Percentiles rank a stretch among this genome's conserved stretches.
Conservation (phyloP, 805 yeast species). For the Metschnikowia lochheadii region DNA sequence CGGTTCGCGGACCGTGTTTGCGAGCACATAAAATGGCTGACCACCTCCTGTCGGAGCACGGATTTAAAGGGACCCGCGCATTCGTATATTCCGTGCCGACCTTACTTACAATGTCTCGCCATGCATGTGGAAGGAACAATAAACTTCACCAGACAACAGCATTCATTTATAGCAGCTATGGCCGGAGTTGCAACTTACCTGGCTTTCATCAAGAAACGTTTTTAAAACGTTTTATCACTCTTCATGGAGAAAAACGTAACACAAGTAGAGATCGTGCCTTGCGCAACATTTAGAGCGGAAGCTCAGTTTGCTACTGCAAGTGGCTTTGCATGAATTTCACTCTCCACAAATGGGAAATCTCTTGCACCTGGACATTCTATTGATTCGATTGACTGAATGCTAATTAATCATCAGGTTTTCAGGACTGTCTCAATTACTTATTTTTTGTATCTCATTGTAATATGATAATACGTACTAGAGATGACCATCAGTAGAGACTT, state of each 20-base stretch:
- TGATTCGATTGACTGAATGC: too few relatives aligned
- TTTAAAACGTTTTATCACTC: background rate
- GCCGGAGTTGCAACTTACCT: too few relatives aligned
- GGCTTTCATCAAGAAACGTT: background rate
- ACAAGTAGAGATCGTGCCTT: background rate
- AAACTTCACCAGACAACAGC: too few relatives aligned
- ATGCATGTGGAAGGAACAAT: background rate
- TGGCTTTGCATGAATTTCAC: background rate
- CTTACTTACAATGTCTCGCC: background rate
- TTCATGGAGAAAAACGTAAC: background rate
- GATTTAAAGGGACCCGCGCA: conserved; percentile 1
- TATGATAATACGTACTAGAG: too few relatives aligned
- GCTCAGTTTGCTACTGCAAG: background rate
- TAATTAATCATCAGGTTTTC: too few relatives aligned
- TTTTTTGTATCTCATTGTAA: too few relatives aligned
- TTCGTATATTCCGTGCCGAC: background rate
- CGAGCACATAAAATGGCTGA: background rate
- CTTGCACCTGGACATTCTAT: too few relatives aligned
- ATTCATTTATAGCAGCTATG: too few relatives aligned
- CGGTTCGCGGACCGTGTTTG: background rate
- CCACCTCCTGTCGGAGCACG: background rate
- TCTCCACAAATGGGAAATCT: too few relatives aligned
- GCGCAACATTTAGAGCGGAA: background rate
- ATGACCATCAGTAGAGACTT: too few relatives aligned
- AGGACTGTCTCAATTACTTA: too few relatives aligned